Evolutionary conservation across 441 rosid species (phyloP).

Genomic region (Mallotus repandus): DNA sequence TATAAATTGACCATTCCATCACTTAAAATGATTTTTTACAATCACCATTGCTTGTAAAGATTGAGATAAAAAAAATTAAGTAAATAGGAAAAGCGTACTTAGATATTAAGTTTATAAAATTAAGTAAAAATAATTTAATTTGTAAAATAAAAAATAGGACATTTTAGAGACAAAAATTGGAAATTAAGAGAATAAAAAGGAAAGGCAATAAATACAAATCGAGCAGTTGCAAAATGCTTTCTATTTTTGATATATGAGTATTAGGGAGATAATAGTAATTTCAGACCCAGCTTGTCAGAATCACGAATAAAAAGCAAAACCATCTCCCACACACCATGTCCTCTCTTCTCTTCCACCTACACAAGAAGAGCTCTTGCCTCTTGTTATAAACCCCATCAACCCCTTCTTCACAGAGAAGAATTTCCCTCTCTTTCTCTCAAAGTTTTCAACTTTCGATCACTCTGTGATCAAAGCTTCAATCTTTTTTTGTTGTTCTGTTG

Average conservation of each 20-base stretch:
- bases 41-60: too few relatives aligned
- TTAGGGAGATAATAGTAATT: neutral
- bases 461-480: neutral
- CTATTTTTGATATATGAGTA: neutral
- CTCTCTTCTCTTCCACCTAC: neutral
- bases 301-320: neutral
- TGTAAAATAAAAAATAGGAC: neutral
- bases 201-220: neutral
- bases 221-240: neutral
- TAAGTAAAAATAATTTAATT: too few relatives aligned
- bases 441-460: slow-evolving; percentile 2
- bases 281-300: neutral
- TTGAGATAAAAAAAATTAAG: too few relatives aligned
- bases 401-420: neutral
- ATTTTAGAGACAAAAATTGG: neutral
- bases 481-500: too few relatives aligned
- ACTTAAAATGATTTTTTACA: too few relatives aligned
- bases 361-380: neutral
- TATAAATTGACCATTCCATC: too few relatives aligned
- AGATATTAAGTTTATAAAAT: too few relatives aligned
- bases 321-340: neutral
- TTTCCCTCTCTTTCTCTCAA: neutral
- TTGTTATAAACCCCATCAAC: neutral
- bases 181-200: neutral
- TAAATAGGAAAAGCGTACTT: too few relatives aligned